Percentiles rank a stretch among this genome's conserved stretches.
Conservation (phyloP, 768 basidiomycete species). For the Naganishia vaughanmartiniae region DNA sequence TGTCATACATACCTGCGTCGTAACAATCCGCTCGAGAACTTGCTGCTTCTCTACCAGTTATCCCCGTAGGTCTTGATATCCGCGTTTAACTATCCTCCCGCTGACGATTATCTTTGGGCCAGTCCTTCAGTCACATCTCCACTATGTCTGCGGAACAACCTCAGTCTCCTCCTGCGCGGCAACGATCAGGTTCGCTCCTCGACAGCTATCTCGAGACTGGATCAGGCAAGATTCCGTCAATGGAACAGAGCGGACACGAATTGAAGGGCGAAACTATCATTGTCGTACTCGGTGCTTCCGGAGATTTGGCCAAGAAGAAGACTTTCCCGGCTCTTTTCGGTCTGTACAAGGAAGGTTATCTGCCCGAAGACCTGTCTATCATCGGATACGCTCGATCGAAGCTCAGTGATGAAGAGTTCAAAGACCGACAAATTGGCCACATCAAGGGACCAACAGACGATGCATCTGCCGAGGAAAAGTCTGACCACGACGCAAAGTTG, state of each 20-base stretch:
- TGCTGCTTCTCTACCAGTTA: background rate
- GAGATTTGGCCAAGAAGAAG: conserved; percentile 99
- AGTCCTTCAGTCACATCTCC: background rate
- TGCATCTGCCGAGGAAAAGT: conserved; percentile 56
- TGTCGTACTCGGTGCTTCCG: conserved; percentile 90
- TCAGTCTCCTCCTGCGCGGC: conserved; percentile 11
- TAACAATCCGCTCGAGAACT: background rate
- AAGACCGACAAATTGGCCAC: conserved; percentile 76
- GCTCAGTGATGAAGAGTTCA: conserved; percentile 63
- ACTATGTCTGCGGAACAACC: background rate
- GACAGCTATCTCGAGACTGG: conserved; percentile 29
- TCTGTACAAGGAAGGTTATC: conserved; percentile 73
- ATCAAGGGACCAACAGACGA: conserved; percentile 71
- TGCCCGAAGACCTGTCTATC: conserved; percentile 81
- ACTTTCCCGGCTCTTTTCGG: conserved; percentile 94
- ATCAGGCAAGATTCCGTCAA: conserved; percentile 81
- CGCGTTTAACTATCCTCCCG: background rate
- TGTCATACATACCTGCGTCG: background rate
- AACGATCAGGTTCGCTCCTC: conserved; percentile 23
- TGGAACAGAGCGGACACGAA: conserved; percentile 69
- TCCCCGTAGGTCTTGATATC: background rate
- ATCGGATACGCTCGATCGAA: conserved; percentile 83
- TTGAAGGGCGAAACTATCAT: conserved; percentile 86
- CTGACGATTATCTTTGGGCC: background rate
- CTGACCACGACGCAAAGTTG: conserved; percentile 58